phyloP scores from a whole-genome alignment of 1,284 basidiomycete species.

The Ustilago xerochloae region DNA sequence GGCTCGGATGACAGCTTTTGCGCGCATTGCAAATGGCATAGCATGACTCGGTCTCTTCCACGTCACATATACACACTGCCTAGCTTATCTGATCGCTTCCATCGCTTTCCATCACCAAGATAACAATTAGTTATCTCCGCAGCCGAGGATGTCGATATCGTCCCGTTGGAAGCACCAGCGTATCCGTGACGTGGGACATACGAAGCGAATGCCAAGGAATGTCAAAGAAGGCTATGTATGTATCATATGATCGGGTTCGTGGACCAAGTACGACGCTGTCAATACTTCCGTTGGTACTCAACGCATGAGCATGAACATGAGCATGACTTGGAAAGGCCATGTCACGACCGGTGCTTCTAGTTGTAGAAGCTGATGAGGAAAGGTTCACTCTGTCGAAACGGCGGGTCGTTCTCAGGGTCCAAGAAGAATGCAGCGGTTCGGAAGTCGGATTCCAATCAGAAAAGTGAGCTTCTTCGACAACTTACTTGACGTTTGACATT shows the following conservation, averaged over 20 bases:
- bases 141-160: not conserved
- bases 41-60: no score
- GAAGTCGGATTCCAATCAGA: not conserved
- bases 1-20: no score
- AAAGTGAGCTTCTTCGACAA: not conserved
- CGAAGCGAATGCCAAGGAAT: not conserved
- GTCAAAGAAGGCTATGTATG: not conserved
- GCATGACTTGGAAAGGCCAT: no score
- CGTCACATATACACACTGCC: not conserved
- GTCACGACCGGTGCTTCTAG: no score
- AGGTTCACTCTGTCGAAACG: no score
- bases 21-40: no score
- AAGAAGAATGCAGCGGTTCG: not conserved
- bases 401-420: slow-evolving; percentile 9
- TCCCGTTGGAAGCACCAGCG: not conserved
- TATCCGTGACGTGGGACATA: not conserved
- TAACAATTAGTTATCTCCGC: not conserved
- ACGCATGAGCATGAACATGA: no score
- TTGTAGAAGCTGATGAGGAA: not conserved
- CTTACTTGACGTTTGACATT: not conserved
- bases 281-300: not conserved
- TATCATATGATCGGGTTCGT: no score
- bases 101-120: no score
- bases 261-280: not conserved
- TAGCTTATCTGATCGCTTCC: no score